Percentiles rank a stretch among this genome's conserved stretches.
Conservation (phyloP, 441 rosid genomes). For the Mallotus japonicus region DNA sequence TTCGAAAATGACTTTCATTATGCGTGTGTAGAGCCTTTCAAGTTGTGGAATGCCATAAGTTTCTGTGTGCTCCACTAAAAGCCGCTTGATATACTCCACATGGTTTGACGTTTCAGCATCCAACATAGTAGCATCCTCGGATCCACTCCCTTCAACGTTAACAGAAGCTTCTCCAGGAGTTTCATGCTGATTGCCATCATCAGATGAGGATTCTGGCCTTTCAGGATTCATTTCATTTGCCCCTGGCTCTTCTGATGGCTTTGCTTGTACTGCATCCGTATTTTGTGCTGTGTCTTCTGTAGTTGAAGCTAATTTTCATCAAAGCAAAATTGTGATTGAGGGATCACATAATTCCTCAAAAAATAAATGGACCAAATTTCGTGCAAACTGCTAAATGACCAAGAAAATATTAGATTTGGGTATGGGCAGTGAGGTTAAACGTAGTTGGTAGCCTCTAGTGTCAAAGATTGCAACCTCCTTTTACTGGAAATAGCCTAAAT, state of each 20-base stretch:
- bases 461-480: no score
- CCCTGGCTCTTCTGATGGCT: slow-evolving; percentile 36
- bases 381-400: neutral
- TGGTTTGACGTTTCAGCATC: slow-evolving; percentile 48
- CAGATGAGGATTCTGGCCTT: slow-evolving; percentile 35
- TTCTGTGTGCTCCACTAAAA: slow-evolving; percentile 54
- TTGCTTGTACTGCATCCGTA: slow-evolving; percentile 44
- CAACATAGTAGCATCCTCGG: slow-evolving; percentile 34
- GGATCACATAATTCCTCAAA: neutral
- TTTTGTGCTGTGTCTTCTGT: slow-evolving; percentile 51
- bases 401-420: no score
- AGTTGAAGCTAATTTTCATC: slow-evolving; percentile 32
- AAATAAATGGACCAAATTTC: neutral
- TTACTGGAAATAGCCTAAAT: neutral
- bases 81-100: slow-evolving; percentile 42
- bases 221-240: slow-evolving; percentile 34
- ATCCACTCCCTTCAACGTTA: slow-evolving; percentile 28
- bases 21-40: slow-evolving; percentile 73
- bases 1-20: slow-evolving; percentile 74
- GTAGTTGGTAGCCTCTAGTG: no score
- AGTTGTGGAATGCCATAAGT: slow-evolving; percentile 76
- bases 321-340: neutral
- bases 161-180: slow-evolving; percentile 35
- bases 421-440: no score
- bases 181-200: slow-evolving; percentile 36